phyloP scores from a whole-genome alignment of 345 rosid genomes.

The Aurinia saxatilis region DNA sequence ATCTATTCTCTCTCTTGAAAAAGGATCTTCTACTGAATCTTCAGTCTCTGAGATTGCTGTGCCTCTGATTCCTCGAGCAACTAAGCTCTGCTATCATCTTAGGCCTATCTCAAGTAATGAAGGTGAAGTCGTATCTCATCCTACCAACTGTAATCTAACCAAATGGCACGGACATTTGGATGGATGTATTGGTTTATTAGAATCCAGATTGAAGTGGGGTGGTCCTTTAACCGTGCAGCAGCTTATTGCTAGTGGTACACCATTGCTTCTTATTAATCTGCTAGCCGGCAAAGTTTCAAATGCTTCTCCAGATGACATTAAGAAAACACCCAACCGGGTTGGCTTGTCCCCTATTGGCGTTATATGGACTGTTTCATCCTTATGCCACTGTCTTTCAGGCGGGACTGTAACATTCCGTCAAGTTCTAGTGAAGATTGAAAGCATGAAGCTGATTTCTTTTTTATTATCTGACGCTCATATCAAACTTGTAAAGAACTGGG shows the following conservation, averaged over 20 bases:
- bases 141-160: slow-evolving; percentile 37
- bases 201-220: slow-evolving; percentile 75
- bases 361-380: slow-evolving; percentile 79
- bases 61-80: slow-evolving; percentile 84
- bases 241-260: slow-evolving; percentile 76
- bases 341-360: slow-evolving; percentile 85
- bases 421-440: slow-evolving; percentile 58
- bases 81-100: slow-evolving; percentile 69
- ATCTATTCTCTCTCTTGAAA: slow-evolving; percentile 88
- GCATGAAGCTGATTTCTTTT: slow-evolving; percentile 45
- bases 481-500: slow-evolving; percentile 78
- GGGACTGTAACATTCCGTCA: slow-evolving; percentile 71
- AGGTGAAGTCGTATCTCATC: slow-evolving; percentile 29
- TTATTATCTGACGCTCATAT: slow-evolving; percentile 73
- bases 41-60: slow-evolving; percentile 66
- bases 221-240: slow-evolving; percentile 81
- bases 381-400: slow-evolving; percentile 77
- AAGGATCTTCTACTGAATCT: slow-evolving; percentile 64
- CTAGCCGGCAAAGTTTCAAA: slow-evolving; percentile 41
- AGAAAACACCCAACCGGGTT: slow-evolving; percentile 31
- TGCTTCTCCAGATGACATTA: slow-evolving; percentile 36
- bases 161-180: slow-evolving; percentile 88
- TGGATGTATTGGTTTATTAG: slow-evolving; percentile 89
- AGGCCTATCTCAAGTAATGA: slow-evolving; percentile 41
- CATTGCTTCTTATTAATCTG: slow-evolving; percentile 63